Evolutionary conservation across 2,329 filamentous ascomycete genomes (phyloP).

Genomic region (Claviceps maximensis): DNA sequence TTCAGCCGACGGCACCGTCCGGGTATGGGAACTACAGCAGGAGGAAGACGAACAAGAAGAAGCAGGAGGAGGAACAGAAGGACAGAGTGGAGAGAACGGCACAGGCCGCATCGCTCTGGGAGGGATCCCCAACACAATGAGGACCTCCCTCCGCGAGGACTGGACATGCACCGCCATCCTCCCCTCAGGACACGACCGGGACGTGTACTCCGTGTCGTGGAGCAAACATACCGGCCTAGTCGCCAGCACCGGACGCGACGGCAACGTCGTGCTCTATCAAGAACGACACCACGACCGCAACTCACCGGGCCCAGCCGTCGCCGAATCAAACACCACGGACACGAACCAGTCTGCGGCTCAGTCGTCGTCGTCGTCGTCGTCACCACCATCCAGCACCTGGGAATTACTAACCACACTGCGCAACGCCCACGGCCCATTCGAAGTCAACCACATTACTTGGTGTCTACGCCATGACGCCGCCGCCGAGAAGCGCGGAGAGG

Average conservation of each 20-base stretch:
- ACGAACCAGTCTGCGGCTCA: slow-evolving; percentile 3
- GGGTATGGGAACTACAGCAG: slow-evolving; percentile 61
- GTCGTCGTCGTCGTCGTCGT: slow-evolving; percentile 14
- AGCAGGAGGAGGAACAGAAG: slow-evolving; percentile 20
- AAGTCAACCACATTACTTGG: slow-evolving; percentile 89
- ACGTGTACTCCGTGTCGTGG: slow-evolving; percentile 79
- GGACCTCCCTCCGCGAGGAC: slow-evolving; percentile 61
- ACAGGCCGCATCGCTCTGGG: slow-evolving; percentile 31
- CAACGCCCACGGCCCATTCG: slow-evolving; percentile 79
- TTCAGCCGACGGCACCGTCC: slow-evolving; percentile 69
- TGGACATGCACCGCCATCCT: slow-evolving; percentile 72
- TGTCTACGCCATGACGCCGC: slow-evolving; percentile 61
- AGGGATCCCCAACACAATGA: slow-evolving; percentile 81
- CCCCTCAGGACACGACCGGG: slow-evolving; percentile 61
- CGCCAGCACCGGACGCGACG: slow-evolving; percentile 83
- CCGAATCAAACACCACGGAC: background rate
- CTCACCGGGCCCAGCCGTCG: background rate
- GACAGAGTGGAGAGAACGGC: slow-evolving; percentile 12
- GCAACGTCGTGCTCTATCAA: slow-evolving; percentile 64
- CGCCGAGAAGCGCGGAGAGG: slow-evolving; percentile 37
- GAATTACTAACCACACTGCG: slow-evolving; percentile 52
- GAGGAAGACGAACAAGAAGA: slow-evolving; percentile 27
- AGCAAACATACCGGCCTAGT: slow-evolving; percentile 63
- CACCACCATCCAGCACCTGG: slow-evolving; percentile 42
- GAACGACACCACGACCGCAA: slow-evolving; percentile 31